phyloP scores from a whole-genome alignment of 495 filamentous ascomycete species.

The Apiosordaria backusii region DNA sequence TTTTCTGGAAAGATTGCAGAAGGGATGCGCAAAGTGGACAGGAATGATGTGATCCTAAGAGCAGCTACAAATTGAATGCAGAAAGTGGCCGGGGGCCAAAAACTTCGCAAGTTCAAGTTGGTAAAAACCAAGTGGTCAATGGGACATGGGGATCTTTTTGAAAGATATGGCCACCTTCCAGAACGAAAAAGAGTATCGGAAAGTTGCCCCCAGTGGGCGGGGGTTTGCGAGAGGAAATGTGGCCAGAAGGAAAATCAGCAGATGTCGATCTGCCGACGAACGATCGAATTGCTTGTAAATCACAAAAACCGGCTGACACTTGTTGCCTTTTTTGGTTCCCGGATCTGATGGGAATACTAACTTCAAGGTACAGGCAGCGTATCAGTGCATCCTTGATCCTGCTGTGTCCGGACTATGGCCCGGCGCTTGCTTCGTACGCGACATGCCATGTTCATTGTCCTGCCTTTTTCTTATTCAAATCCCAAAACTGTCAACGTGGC shows the following conservation, averaged over 20 bases:
- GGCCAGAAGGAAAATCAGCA: slow-evolving; percentile 32
- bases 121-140: background rate
- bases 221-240: slow-evolving; percentile 25
- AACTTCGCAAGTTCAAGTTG: background rate
- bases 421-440: background rate
- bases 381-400: slow-evolving; percentile 3
- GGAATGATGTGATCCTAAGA: background rate
- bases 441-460: slow-evolving; percentile 4
- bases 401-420: background rate
- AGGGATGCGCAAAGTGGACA: background rate
- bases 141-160: background rate
- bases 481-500: background rate
- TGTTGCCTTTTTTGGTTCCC: background rate
- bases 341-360: background rate
- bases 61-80: background rate
- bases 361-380: background rate
- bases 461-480: slow-evolving; percentile 2
- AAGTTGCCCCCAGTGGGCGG: background rate
- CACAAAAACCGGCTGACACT: slow-evolving; percentile 13
- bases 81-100: background rate
- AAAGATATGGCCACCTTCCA: background rate
- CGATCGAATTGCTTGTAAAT: slow-evolving; percentile 25
- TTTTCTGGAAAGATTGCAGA: slow-evolving; percentile 13
- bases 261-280: slow-evolving; percentile 30
- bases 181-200: too few relatives aligned